Percentiles rank a stretch among this genome's conserved stretches.
Conservation (phyloP, 495 filamentous ascomycete species). For the Neurospora sp. region DNA sequence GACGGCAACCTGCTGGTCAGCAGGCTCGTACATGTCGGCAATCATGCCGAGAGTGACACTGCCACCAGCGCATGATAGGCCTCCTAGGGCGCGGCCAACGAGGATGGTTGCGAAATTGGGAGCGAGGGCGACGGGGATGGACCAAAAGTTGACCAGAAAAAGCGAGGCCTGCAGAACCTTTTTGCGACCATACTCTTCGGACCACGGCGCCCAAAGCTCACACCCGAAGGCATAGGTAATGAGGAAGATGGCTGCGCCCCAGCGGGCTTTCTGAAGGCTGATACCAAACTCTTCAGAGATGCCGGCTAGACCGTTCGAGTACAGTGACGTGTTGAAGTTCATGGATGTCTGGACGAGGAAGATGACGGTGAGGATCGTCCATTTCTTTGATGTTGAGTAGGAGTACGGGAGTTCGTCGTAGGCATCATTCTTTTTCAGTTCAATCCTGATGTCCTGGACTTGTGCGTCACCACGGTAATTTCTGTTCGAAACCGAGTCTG, state of each 20-base stretch:
- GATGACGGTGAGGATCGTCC: constrained; percentile 62
- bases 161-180: constrained; percentile 60
- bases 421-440: constrained; percentile 52
- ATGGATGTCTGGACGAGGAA: constrained; percentile 72
- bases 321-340: constrained; percentile 75
- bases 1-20: constrained; percentile 63
- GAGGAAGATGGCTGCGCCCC: constrained; percentile 61
- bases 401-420: constrained; percentile 56
- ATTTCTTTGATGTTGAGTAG: constrained; percentile 61
- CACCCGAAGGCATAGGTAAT: constrained; percentile 69
- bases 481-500: not conserved
- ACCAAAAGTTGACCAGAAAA: constrained; percentile 64
- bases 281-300: constrained; percentile 54
- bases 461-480: not conserved
- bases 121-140: constrained; percentile 60
- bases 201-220: constrained; percentile 77
- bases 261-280: constrained; percentile 51
- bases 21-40: constrained; percentile 67
- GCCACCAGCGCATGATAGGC: constrained; percentile 63
- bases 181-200: constrained; percentile 68
- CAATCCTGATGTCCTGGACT: constrained; percentile 30
- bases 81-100: constrained; percentile 56
- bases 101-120: constrained; percentile 59
- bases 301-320: constrained; percentile 52
- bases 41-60: constrained; percentile 78